These are phyloP conservation scores for Lipomyces yamadae DNA, from an alignment of 805 yeast genomes.

Conservation along the genomic window DNA sequence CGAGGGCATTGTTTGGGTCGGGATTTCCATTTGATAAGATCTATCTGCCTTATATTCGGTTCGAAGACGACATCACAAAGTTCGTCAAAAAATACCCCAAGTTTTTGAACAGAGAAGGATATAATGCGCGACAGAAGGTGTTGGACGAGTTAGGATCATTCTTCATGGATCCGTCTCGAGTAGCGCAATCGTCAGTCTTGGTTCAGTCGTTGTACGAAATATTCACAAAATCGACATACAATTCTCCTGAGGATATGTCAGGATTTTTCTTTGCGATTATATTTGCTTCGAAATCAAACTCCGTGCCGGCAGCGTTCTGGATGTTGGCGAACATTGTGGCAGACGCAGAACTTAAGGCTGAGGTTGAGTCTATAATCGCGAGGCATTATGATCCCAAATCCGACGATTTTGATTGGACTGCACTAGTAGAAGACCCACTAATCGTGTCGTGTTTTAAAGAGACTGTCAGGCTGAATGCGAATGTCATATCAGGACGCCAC, in stretches of 20 bases:
- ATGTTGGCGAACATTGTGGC: conserved; percentile 19
- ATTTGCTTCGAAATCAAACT: conserved; percentile 30
- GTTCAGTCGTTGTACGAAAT: conserved; percentile 10
- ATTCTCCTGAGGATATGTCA: conserved; percentile 20
- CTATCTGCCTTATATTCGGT: conserved; percentile 17
- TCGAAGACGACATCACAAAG: conserved; percentile 27
- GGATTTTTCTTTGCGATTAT: conserved; percentile 29
- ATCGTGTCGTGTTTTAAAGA: conserved; percentile 31
- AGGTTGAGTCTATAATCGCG: conserved; percentile 16
- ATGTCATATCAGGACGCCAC: conserved; percentile 21
- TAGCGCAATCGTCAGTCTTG: conserved; percentile 14
- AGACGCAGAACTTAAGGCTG: conserved; percentile 16
- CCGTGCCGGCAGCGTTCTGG: conserved; percentile 33
- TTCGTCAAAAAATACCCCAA: conserved; percentile 22
- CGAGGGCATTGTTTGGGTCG: conserved; percentile 28
- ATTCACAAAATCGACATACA: conserved; percentile 4
- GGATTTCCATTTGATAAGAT: conserved; percentile 25
- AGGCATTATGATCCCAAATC: conserved; percentile 18
- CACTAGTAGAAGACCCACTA: conserved; percentile 17
- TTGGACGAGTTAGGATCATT: conserved; percentile 21
- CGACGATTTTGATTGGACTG: conserved; percentile 25
- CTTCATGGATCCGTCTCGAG: conserved; percentile 12
- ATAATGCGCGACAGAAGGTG: conserved; percentile 24
- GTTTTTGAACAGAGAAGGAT: conserved; percentile 21
- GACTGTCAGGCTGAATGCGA: conserved; percentile 24